Evolutionary conservation across 495 filamentous ascomycete species (phyloP).

Genomic region (Stereocaulon alpinum): DNA sequence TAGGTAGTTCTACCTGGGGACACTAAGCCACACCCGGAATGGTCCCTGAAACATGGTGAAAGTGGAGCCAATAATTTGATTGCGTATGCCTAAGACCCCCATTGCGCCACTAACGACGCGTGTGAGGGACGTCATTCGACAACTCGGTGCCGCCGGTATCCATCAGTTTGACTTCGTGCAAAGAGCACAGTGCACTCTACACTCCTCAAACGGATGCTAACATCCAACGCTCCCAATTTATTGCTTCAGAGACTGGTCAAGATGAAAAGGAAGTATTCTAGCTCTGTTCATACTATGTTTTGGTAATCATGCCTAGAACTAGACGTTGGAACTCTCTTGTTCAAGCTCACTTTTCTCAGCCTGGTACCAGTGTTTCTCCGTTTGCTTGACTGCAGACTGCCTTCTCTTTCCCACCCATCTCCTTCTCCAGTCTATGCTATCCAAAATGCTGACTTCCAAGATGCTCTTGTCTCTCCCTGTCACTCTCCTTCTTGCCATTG

Average conservation of each 20-base stretch:
- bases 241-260: too few relatives aligned
- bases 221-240: too few relatives aligned
- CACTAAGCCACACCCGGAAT: too few relatives aligned
- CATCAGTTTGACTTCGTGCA: neutral
- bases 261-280: neutral
- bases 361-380: neutral
- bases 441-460: neutral
- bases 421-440: neutral
- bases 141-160: neutral
- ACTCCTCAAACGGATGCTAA: too few relatives aligned
- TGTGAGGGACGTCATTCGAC: neutral
- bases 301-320: too few relatives aligned
- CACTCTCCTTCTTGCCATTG: constrained; percentile 12
- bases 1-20: too few relatives aligned
- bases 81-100: neutral
- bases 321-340: neutral
- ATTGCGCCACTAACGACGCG: constrained; percentile 1
- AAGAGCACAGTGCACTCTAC: too few relatives aligned
- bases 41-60: neutral
- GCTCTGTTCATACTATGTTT: neutral
- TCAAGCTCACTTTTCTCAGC: neutral
- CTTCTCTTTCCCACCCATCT: neutral
- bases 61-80: neutral
- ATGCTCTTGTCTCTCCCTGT: constrained; percentile 21
- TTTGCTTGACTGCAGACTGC: neutral